Base-by-base conservation (phyloP, 495 filamentous ascomycete genomes). In the Aspergillus saccharolyticus region DNA sequence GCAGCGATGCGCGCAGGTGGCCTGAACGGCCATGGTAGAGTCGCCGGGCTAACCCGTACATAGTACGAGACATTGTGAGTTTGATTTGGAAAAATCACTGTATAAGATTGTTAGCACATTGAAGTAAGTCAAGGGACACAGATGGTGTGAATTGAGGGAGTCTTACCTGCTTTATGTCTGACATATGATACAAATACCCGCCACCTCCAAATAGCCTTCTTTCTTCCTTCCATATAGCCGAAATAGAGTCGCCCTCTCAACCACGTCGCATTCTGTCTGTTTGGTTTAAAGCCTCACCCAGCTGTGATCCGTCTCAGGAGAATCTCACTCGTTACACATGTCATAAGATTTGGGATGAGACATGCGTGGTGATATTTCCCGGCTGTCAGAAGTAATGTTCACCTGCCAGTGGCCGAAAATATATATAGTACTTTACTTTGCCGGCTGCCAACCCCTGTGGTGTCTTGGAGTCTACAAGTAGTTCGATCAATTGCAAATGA, bases 11-110 rank as follows among this genome's bases (percentile, higher is more conserved):
- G 7, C 47, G 47, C 16, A 17, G 17, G 22, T n/a, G 22, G 1
- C 47, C n/a, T n/a, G n/a, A n/a, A n/a, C n/a, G 10, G 22, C 24
- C 20, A 16, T 15, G 22, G 15, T 19, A 28, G n/a, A 50, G 22
- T 17, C 22, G 7, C 15, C 47, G 47, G 22, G 22, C 24, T 18
- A 50, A 50, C 22, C 47, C 22, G 24, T 30, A 30, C 24, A 25
- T 30, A n/a, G n/a, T n/a, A 50, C 47, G 22, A 50, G 22, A 50
- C 47, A 50, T 50, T 24, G 17, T 50, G 22, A 15, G 18, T 49
- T 48, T 1, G 24, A 12, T 48, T 15, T n/a, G n/a, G 16, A 48
- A 22, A 22, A 48, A 19, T 7, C 4, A 20, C 17, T 10, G 19
- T 48, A 15, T 12, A 16, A 24, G n/a, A n/a, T n/a, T n/a, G n/a